Evolutionary conservation across 352 stramenopile genomes (phyloP), one percentile per base, ranked within the genome.

Genomic region (Thraustochytrium striatum): DNA sequence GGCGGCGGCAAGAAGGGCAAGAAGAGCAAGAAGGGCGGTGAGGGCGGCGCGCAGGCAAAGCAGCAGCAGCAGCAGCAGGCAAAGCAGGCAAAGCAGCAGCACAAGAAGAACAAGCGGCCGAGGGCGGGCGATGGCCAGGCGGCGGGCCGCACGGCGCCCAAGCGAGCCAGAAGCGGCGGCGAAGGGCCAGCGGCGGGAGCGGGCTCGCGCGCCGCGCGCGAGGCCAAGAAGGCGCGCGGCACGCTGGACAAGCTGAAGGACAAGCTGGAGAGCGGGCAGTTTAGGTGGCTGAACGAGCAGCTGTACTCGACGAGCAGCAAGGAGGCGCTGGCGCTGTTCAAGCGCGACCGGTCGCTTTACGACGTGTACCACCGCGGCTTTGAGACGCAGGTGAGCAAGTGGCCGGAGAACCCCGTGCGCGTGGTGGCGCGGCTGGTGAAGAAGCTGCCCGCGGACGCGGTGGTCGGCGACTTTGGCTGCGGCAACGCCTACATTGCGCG

Each of bases 221-320:
- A 61, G 44, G 7, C 59, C 59, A 61, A 61, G n/a, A 19, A 3
- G 25, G 7, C 53, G 25, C 25, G n/a, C n/a, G 33, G 7, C 25
- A 5, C 33, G 65, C 65, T 61, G 43, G 47, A 52, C 28, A 57
- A 59, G 58, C 79, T 80, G 1, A 80, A 72, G 43, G 70, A 32
- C 39, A 69, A 93, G 13, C 86, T 98, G 19, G 88, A 95, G 53
- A 93, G 94, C 36, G 92, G 91, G 61, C 92, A 97, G 82, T 99
- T 99, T 86, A 92, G 96, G 70, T 97, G 96, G 87, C 88, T 99
- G 11, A 99, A 99, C 82, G 96, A 99, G 85, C 90, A 97, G 83
- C 84, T 99, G 19, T 99, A 99, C 86, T 98, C 94, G 3, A 96
- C 85, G 33, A 92, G 91, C n/a, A 96, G 95, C 25, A 70, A 87